Base-by-base conservation (phyloP, 352 stramenopile species). In the Phytopythium delawarense region DNA sequence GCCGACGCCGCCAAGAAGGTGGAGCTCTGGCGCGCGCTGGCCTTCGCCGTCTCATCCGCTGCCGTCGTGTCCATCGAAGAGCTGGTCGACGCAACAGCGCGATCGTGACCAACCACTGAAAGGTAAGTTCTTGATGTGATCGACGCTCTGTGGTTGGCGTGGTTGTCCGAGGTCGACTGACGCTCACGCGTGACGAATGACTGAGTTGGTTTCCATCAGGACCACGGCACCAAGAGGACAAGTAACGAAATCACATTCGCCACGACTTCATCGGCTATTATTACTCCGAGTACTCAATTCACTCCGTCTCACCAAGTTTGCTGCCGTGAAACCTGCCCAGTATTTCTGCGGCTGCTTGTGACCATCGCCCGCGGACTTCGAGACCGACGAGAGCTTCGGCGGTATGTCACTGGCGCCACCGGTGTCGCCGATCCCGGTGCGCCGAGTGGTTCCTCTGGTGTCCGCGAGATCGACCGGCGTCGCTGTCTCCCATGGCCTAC, bases 1-100 rank as follows among this genome's bases (percentile, higher is more conserved):
- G 56, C 64, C 2, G 72, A 78, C 44, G 67, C 78, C 57, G 60
- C 70, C 15, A 80, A 80, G 64, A 80, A 78, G 48, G 66, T 70
- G 12, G 72, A 77, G 35, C 61, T 81, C 4, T 81, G 72, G 70
- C 70, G 67, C 18, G 49, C 62, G 21, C 61, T 78, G 9, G 69
- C 67, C 52, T 59, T 56, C 28, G 73, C 73, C 23, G 71, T 76
- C 42, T 58, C 53, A 0, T 67, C 63, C 3, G 66, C 57, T 7
- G 75, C 69, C 40, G 61, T 81, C 23, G 37, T 81, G 6, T 69
- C 48, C 20, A 32, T 70, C 20, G 40, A 63, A 4, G 70, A 78
- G 40, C 37, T 73, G 23, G 42, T 39, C 25, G 34, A 48, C 39
- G 28, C 25, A 16, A 30, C 30, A 13, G 23, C 32, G 11, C 28